Percentiles rank a stretch among this genome's conserved stretches.
Conservation (phyloP, 139 green algal species). For the Edaphochlamys debaryana region DNA sequence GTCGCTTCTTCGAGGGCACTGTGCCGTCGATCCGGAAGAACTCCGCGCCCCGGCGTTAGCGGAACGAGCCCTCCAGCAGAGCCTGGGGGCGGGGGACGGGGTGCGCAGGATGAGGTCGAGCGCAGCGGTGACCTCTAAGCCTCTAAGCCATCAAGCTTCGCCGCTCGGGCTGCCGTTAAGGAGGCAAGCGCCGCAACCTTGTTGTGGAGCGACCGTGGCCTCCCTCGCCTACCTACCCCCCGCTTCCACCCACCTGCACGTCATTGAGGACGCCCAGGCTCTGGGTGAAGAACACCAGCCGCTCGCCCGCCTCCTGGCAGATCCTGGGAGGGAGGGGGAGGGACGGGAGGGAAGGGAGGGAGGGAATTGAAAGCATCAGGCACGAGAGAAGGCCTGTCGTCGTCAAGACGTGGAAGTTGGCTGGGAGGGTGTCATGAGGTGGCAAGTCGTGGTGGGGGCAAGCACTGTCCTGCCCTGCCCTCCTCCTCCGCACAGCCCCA, state of each 20-base stretch:
- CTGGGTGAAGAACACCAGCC: conserved; percentile 47
- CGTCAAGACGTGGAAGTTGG: no score
- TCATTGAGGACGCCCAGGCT: conserved; percentile 38
- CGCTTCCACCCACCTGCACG: conserved; percentile 25
- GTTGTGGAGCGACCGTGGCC: no score
- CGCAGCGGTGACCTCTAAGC: no score
- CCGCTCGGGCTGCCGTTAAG: no score
- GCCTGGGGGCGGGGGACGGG: background rate
- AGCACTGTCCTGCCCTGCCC: background rate
- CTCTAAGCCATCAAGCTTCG: no score
- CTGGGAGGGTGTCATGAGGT: no score
- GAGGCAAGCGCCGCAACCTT: no score
- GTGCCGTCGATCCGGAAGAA: conserved; percentile 28
- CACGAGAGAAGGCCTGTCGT: no score
- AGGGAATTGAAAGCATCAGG: no score
- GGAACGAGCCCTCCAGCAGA: background rate
- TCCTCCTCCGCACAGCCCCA: background rate
- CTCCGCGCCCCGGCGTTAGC: background rate
- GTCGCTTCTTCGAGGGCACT: conserved; percentile 20
- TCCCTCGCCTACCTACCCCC: background rate
- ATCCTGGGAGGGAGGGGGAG: background rate
- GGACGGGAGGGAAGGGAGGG: no score
- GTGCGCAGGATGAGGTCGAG: background rate
- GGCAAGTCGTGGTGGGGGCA: no score
- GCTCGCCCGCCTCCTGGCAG: conserved; percentile 26